Percentiles rank a stretch among this genome's conserved stretches.
Evolutionary conservation across 768 basidiomycete genomes (phyloP).

Genomic region (Postia placenta): DNA sequence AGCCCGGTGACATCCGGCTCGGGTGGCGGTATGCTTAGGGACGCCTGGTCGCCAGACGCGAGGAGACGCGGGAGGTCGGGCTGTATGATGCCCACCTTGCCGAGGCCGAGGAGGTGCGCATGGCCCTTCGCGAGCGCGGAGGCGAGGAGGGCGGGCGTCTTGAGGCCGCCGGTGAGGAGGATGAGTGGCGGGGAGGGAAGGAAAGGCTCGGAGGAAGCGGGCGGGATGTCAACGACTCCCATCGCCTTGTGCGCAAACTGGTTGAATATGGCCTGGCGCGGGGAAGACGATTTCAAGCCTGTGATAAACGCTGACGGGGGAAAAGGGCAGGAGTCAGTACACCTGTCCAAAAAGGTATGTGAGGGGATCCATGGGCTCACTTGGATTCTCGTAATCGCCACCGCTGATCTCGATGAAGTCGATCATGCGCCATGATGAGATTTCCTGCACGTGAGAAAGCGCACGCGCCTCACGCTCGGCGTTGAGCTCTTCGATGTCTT

Average conservation of each 20-base stretch:
- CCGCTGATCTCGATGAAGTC: slow-evolving; percentile 90
- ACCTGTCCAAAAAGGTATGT: neutral
- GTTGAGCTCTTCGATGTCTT: too few relatives aligned
- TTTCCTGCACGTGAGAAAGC: slow-evolving; percentile 51
- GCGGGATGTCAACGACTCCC: slow-evolving; percentile 29
- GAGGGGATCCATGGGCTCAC: slow-evolving; percentile 30
- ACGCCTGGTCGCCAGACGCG: neutral
- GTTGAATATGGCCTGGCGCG: slow-evolving; percentile 70
- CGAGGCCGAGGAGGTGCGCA: slow-evolving; percentile 75
- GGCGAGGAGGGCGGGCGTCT: slow-evolving; percentile 49
- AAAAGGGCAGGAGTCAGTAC: neutral
- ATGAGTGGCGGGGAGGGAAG: slow-evolving; percentile 60
- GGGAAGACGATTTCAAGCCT: slow-evolving; percentile 23
- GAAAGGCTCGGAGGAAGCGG: too few relatives aligned
- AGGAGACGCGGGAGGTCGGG: slow-evolving; percentile 34
- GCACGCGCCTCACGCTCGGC: slow-evolving; percentile 37
- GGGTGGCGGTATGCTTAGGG: slow-evolving; percentile 2
- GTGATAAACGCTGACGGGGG: slow-evolving; percentile 20
- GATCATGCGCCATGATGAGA: slow-evolving; percentile 58
- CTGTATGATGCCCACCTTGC: slow-evolving; percentile 53
- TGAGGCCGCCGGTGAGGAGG: slow-evolving; percentile 78
- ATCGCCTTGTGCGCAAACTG: slow-evolving; percentile 57
- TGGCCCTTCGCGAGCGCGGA: slow-evolving; percentile 47
- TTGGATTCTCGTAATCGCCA: slow-evolving; percentile 77
- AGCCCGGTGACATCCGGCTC: neutral